A percentile compares a stretch with the other conserved stretches of the same genome.
Conservation (phyloP, 257 asterid species). For the Oldenlandia corymbosa region DNA sequence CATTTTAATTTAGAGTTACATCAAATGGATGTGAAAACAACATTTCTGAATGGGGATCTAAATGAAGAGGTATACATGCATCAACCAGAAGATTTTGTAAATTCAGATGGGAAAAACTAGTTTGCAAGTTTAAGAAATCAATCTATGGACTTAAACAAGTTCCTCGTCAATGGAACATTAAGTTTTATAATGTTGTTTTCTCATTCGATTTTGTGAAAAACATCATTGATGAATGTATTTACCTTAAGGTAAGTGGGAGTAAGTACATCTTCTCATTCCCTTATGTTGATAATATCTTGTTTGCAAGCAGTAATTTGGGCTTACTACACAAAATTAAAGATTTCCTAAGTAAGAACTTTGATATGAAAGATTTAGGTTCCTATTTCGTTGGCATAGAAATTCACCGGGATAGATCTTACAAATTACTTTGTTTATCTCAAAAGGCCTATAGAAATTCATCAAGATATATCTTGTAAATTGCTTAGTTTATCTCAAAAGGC, state of each 20-base stretch:
- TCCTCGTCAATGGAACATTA: conserved; percentile 3
- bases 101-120: not conserved
- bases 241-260: not conserved
- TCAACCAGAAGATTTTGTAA: conserved; percentile 1
- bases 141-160: conserved; percentile 10
- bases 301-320: too few species aligned
- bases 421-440: conserved; percentile 3
- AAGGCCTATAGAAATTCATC: too few species aligned
- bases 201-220: not conserved
- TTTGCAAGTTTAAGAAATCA: not conserved
- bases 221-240: not conserved
- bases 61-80: not conserved
- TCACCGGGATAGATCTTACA: not conserved
- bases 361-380: too few species aligned
- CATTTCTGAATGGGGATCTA: not conserved
- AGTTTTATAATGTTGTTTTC: not conserved
- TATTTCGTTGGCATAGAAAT: too few species aligned
- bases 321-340: too few species aligned
- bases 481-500: too few species aligned
- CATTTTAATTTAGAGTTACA: not conserved
- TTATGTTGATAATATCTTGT: too few species aligned
- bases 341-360: too few species aligned
- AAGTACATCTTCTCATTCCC: too few species aligned
- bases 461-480: too few species aligned
- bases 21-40: conserved; percentile 7